Evolutionary conservation across 208 protist genomes (phyloP).

Genomic region (Acanthamoeba royreba): DNA sequence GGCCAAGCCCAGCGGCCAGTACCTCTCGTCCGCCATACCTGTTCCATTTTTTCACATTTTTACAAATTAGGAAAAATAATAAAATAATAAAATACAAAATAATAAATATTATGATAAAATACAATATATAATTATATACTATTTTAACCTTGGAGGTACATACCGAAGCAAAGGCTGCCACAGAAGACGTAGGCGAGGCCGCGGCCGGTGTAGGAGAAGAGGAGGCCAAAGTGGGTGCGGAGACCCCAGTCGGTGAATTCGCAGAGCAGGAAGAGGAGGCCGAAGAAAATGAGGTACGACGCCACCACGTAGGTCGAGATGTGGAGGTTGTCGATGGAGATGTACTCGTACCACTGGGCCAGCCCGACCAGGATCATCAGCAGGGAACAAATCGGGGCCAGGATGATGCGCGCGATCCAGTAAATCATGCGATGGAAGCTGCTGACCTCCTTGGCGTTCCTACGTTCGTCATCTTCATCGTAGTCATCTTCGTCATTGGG

Average conservation of each 20-base stretch:
- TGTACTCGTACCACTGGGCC: background rate
- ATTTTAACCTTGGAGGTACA: no score
- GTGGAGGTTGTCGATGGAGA: conserved; percentile 5
- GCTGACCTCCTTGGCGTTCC: background rate
- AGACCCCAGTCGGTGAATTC: conserved; percentile 32
- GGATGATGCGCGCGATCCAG: no score
- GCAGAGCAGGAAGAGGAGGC: background rate
- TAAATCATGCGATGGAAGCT: background rate
- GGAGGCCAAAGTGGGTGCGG: conserved; percentile 27
- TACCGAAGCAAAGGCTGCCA: conserved; percentile 41
- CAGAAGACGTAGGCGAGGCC: conserved; percentile 39
- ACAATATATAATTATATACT: no score
- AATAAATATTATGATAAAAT: no score
- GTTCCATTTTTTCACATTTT: no score
- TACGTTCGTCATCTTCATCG: no score
- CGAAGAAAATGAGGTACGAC: conserved; percentile 42
- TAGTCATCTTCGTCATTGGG: background rate
- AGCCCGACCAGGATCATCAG: background rate
- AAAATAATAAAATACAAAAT: no score
- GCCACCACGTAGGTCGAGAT: conserved; percentile 29
- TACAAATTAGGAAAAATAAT: no score
- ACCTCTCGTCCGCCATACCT: conserved; percentile 29
- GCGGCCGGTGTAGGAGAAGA: conserved; percentile 36
- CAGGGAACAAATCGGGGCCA: background rate
- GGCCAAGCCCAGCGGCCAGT: background rate